Conservation (phyloP, 2,329 filamentous ascomycete species). For the Didymella lethalis region DNA sequence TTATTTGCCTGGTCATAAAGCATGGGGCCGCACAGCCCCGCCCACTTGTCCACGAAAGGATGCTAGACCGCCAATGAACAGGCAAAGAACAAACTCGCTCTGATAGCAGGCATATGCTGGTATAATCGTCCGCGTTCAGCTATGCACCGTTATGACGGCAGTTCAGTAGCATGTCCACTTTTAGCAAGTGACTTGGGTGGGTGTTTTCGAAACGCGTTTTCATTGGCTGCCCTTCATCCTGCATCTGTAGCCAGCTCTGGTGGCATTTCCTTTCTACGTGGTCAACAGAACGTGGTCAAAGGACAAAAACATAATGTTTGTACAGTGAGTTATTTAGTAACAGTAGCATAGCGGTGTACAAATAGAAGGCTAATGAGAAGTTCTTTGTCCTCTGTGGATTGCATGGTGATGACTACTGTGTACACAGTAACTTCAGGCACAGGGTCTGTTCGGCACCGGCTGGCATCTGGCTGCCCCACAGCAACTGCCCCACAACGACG, state of each 20-base stretch:
- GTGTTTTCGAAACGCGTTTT: constrained; percentile 1
- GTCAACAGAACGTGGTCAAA: background rate
- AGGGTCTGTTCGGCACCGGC: background rate
- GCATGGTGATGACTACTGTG: background rate
- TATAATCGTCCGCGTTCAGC: background rate
- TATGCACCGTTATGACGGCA: constrained; percentile 8
- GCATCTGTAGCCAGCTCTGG: background rate
- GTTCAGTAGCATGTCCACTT: constrained; percentile 6
- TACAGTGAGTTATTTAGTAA: background rate
- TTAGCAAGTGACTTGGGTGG: constrained; percentile 5
- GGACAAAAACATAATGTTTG: background rate
- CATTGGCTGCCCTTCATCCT: constrained; percentile 7
- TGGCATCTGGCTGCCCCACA: constrained; percentile 11
- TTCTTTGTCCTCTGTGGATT: background rate
- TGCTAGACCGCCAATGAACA: constrained; percentile 7
- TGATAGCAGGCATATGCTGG: constrained; percentile 21
- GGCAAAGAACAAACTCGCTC: constrained; percentile 30
- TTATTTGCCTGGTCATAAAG: constrained; percentile 13
- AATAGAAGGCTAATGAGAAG: background rate
- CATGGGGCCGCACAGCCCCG: constrained; percentile 17
- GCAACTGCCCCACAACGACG: constrained; percentile 12
- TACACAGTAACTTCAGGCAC: background rate
- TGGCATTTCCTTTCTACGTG: background rate
- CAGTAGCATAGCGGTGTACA: background rate
- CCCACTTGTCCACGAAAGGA: constrained; percentile 4